A percentile compares a stretch with the other conserved stretches of the same genome.
phyloP scores from a whole-genome alignment of 2,329 filamentous ascomycete species.

The Phoma sp. region DNA sequence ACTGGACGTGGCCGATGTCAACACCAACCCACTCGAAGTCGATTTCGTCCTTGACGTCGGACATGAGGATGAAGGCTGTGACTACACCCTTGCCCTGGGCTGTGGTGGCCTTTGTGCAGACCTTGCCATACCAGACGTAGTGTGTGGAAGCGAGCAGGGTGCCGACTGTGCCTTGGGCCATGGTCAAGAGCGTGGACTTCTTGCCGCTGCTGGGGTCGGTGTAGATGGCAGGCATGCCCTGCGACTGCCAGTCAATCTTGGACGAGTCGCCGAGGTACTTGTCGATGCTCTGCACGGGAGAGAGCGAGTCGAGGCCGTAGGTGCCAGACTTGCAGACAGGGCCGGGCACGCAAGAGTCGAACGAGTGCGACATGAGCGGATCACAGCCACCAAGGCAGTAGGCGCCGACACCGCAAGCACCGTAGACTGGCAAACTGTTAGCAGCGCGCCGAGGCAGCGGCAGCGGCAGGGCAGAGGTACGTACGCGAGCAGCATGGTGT shows the following conservation, averaged over 20 bases:
- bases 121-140: slow-evolving; percentile 97
- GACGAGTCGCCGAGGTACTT: slow-evolving; percentile 86
- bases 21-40: slow-evolving; percentile 94
- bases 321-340: slow-evolving; percentile 79
- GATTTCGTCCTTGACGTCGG: slow-evolving; percentile 96
- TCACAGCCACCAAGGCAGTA: slow-evolving; percentile 97
- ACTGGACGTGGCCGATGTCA: slow-evolving; percentile 79
- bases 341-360: slow-evolving; percentile 84
- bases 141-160: slow-evolving; percentile 83
- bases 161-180: slow-evolving; percentile 83
- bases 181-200: slow-evolving; percentile 74
- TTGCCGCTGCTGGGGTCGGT: slow-evolving; percentile 54
- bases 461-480: slow-evolving; percentile 18
- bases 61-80: slow-evolving; percentile 95
- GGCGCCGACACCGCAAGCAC: slow-evolving; percentile 88
- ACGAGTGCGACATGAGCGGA: slow-evolving; percentile 77
- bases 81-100: slow-evolving; percentile 86
- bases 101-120: slow-evolving; percentile 84
- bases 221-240: slow-evolving; percentile 73
- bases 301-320: slow-evolving; percentile 75
- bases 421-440: slow-evolving; percentile 71
- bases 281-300: slow-evolving; percentile 72
- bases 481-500: slow-evolving; percentile 51
- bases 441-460: slow-evolving; percentile 13
- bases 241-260: slow-evolving; percentile 85